Evolutionary conservation across 2,329 filamentous ascomycete species (phyloP), one percentile per base, ranked within the genome.

Genomic region (Paramyrothecium sp.): DNA sequence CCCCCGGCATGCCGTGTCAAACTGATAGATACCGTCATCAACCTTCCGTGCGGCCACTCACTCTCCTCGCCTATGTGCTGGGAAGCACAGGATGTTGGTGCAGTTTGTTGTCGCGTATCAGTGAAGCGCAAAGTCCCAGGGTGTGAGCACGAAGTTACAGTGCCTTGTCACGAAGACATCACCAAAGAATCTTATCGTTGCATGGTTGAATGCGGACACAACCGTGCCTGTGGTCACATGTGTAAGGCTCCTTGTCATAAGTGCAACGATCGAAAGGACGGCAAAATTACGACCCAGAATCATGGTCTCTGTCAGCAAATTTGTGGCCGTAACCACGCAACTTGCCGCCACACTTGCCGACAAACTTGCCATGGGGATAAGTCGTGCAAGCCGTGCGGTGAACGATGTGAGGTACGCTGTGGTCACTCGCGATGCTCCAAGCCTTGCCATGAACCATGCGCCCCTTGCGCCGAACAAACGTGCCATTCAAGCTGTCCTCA

Each of bases 401-500:
- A 65, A 12, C 69, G 69, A 0, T 90, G 87, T 62, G 80, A 86
- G 46, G 78, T 83, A 16, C 70, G 71, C 3, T 89, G 86, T 68
- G 73, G 67, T 20, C 86, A 87, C 67, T 86, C 81, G 0, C 73
- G 65, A 54, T 90, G 88, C 64, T 67, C 64, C n/a, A 78, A 78
- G 56, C 67, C 66, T 5, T 91, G 88, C 64, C 68, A 74, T 22
- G 81, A 90, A 62, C 80, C 85, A 2, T 90, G 88, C 63, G 67
- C 73, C 2, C 87, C 86, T 0, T 90, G 88, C 61, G 80, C 81
- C 0, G 81, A 85, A 59, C 69, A 71, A 20, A 61, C 66, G 1
- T 90, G 87, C 61, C 69, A 75, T 0, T 88, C 82, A 33, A 64
- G 63, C 3, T 89, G 86, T 59, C 75, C 76, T 8, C 87, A 90